Conservation (phyloP, 2,329 filamentous ascomycete genomes). For the Aspergillus novoparasiticus region DNA sequence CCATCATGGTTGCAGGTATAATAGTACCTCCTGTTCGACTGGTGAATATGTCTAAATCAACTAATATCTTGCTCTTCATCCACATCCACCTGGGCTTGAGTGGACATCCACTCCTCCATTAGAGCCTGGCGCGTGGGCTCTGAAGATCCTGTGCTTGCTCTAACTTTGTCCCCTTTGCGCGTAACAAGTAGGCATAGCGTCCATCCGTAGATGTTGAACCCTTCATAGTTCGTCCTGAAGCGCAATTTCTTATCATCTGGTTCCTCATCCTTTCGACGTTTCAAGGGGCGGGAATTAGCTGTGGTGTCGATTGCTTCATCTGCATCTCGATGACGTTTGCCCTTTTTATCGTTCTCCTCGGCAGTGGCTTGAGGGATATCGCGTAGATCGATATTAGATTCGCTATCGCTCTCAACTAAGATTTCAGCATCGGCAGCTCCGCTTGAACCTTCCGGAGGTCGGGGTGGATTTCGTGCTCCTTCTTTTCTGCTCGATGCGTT, state of each 20-base stretch:
- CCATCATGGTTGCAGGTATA: not conserved
- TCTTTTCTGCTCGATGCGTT: not conserved
- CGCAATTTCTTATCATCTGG: constrained; percentile 85
- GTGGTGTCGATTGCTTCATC: constrained; percentile 25
- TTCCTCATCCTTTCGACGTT: constrained; percentile 39
- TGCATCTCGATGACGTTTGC: constrained; percentile 17
- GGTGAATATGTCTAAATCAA: not conserved
- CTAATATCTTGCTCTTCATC: constrained; percentile 31
- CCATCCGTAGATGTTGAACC: constrained; percentile 92
- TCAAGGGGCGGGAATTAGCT: constrained; percentile 18
- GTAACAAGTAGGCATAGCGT: constrained; percentile 89
- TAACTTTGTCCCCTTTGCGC: constrained; percentile 59
- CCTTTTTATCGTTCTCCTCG: constrained; percentile 16
- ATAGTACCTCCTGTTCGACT: not conserved
- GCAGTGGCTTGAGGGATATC: constrained; percentile 57
- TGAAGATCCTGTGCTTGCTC: constrained; percentile 34
- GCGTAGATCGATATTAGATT: constrained; percentile 51
- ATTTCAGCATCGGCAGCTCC: constrained; percentile 40
- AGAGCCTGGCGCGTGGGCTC: constrained; percentile 62
- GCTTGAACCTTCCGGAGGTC: constrained; percentile 29
- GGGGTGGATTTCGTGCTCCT: not conserved
- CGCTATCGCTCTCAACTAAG: constrained; percentile 65
- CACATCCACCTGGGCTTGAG: constrained; percentile 57
- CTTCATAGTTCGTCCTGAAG: constrained; percentile 86
- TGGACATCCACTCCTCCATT: constrained; percentile 88